These are phyloP conservation scores for Geoglossum glabrum DNA, from an alignment of 495 filamentous ascomycete species.

Conservation along the genomic window DNA sequence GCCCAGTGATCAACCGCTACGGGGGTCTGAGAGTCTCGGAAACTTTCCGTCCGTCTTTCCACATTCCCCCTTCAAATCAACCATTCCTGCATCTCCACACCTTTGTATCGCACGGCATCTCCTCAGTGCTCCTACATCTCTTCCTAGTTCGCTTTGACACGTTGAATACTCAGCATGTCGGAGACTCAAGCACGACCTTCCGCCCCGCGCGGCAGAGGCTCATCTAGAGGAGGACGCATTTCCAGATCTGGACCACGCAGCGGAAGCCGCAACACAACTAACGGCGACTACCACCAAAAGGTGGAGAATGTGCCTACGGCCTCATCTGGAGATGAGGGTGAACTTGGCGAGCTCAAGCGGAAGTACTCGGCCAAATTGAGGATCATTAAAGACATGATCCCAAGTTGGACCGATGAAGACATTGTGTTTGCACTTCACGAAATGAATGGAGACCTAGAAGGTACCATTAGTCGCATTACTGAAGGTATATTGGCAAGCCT, in stretches of 20 bases:
- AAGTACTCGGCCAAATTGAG: conserved; percentile 54
- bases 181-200: conserved; percentile 68
- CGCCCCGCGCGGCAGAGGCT: conserved; percentile 61
- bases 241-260: conserved; percentile 41
- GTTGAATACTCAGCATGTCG: conserved; percentile 41
- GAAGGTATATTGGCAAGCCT: conserved; percentile 42
- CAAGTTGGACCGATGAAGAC: conserved; percentile 81
- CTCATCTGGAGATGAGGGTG: conserved; percentile 63
- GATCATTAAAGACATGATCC: conserved; percentile 75
- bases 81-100: not conserved
- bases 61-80: not conserved
- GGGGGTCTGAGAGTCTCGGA: not conserved
- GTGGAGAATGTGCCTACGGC: conserved; percentile 28
- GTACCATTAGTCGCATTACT: conserved; percentile 71
- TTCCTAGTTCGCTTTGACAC: not conserved
- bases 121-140: not conserved
- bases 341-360: conserved; percentile 80
- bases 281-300: conserved; percentile 33
- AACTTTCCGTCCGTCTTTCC: not conserved
- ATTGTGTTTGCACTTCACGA: conserved; percentile 81
- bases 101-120: not conserved
- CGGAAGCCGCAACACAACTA: conserved; percentile 39
- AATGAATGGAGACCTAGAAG: conserved; percentile 69
- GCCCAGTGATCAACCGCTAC: not conserved
- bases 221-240: conserved; percentile 61